Conservation (phyloP, 108 stramenopile species). For the Halocafeteria seosinensis region DNA sequence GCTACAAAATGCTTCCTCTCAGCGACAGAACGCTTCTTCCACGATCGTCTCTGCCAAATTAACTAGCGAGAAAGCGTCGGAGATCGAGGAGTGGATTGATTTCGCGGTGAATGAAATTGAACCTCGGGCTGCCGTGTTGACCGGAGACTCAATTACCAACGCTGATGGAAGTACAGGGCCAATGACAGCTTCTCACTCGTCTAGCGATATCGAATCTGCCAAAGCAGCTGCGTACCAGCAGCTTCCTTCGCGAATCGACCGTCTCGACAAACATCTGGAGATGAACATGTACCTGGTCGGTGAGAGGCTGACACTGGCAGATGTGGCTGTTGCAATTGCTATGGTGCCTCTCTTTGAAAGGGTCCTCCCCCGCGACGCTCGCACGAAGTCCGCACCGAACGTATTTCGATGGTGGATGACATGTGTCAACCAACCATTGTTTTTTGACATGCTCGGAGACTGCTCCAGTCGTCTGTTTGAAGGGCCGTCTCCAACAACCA, state of each 20-base stretch:
- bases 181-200: no score
- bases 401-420: constrained; percentile 60
- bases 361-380: constrained; percentile 45
- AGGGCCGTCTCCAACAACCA: constrained; percentile 31
- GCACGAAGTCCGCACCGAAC: constrained; percentile 36
- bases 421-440: constrained; percentile 59
- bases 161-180: constrained; percentile 51
- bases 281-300: constrained; percentile 50
- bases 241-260: constrained; percentile 38
- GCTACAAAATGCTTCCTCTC: no score
- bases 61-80: no score
- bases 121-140: constrained; percentile 61
- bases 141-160: constrained; percentile 62
- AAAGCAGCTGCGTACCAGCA: no score
- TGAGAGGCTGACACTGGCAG: constrained; percentile 61
- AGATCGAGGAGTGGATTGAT: constrained; percentile 65
- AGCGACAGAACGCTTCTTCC: no score
- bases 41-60: no score
- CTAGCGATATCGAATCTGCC: constrained; percentile 44
- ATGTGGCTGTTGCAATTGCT: constrained; percentile 61
- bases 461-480: constrained; percentile 50
- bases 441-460: constrained; percentile 56
- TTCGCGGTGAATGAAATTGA: constrained; percentile 63
- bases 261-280: constrained; percentile 43
- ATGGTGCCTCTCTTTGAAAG: constrained; percentile 67